Conservation (phyloP, 31 red algal species). For the Porphyra umbilicalis region DNA sequence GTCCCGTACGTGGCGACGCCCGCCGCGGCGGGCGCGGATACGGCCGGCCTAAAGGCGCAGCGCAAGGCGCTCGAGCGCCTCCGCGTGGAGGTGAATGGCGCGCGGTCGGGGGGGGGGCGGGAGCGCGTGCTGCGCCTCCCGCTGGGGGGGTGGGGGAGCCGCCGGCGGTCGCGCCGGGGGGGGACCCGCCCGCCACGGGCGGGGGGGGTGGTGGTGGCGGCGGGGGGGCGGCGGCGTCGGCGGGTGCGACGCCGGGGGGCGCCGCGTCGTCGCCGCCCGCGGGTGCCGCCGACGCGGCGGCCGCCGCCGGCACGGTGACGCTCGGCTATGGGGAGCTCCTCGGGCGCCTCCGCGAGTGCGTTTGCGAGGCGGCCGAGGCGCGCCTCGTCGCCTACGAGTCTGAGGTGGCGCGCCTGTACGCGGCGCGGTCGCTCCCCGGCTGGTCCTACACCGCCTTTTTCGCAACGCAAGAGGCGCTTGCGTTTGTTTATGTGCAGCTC, state of each 20-base stretch:
- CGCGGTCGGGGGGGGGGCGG: neutral
- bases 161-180: slow-evolving; percentile 18
- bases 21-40: neutral
- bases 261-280: neutral
- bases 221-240: slow-evolving; percentile 20
- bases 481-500: slow-evolving; percentile 58
- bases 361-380: slow-evolving; percentile 29
- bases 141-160: neutral
- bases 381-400: slow-evolving; percentile 38
- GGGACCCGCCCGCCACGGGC: slow-evolving; percentile 13
- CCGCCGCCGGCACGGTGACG: slow-evolving; percentile 12
- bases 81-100: neutral
- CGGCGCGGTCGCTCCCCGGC: slow-evolving; percentile 8
- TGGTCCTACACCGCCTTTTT: slow-evolving; percentile 47
- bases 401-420: slow-evolving; percentile 15
- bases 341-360: slow-evolving; percentile 28
- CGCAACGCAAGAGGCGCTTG: slow-evolving; percentile 35
- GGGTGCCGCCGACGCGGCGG: slow-evolving; percentile 6
- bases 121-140: neutral
- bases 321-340: slow-evolving; percentile 42
- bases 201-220: slow-evolving; percentile 21
- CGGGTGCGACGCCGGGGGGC: slow-evolving; percentile 24
- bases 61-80: neutral
- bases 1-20: neutral
- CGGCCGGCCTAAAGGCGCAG: neutral